A percentile compares a stretch with the other conserved stretches of the same genome.
These are phyloP conservation scores for Aureobasidium musti DNA, from an alignment of 2,329 filamentous ascomycete species.

Conservation along the genomic window DNA sequence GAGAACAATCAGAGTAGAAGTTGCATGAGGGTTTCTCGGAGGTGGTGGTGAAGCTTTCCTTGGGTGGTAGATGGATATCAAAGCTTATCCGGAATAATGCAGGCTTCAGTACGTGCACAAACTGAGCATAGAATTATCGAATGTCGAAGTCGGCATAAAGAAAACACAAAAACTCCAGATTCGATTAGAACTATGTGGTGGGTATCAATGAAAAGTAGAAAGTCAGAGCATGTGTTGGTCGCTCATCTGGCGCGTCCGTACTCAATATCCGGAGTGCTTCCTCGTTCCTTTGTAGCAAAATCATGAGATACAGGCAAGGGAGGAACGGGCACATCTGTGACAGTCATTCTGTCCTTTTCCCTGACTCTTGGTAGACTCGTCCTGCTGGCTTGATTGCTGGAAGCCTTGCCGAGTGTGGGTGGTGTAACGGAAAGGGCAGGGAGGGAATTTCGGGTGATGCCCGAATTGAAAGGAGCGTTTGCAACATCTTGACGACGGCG, in stretches of 20 bases:
- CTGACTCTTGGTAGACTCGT: constrained; percentile 28
- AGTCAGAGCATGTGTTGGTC: not conserved
- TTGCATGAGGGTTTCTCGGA: no score
- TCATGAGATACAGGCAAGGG: constrained; percentile 2
- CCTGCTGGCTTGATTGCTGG: constrained; percentile 28
- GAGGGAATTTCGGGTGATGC: constrained; percentile 40
- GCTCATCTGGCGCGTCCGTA: constrained; percentile 3
- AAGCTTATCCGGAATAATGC: not conserved
- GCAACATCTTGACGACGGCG: constrained; percentile 64
- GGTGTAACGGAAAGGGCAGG: constrained; percentile 26
- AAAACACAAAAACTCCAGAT: not conserved
- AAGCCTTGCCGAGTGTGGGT: not conserved
- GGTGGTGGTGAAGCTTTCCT: no score
- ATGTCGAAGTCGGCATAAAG: no score
- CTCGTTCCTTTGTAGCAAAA: constrained; percentile 18
- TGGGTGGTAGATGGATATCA: not conserved
- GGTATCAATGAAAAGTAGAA: constrained; percentile 13
- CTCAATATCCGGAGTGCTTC: constrained; percentile 3
- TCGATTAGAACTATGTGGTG: constrained; percentile 15
- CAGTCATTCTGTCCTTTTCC: constrained; percentile 27
- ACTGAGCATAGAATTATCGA: not conserved
- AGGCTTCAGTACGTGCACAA: not conserved
- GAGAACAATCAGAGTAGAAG: no score
- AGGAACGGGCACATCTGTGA: constrained; percentile 13
- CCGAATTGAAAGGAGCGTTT: constrained; percentile 41